These are phyloP conservation scores for Sugiyamaella chiloensis DNA, from an alignment of 805 yeast species.

Conservation along the genomic window DNA sequence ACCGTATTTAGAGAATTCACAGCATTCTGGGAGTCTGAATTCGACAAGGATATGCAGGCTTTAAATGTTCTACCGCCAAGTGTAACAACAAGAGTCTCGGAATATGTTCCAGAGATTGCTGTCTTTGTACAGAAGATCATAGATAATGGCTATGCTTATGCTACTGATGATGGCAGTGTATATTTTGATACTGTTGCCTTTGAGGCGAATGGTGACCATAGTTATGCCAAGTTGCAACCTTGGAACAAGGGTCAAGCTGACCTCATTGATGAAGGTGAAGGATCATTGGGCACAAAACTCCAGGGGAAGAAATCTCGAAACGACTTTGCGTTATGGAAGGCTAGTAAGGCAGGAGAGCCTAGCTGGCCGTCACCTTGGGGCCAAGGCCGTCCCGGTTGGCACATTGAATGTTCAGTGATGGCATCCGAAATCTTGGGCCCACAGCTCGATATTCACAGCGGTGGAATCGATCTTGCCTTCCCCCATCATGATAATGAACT, in stretches of 20 bases:
- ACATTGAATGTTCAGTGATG: conserved; percentile 98
- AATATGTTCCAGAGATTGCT: conserved; percentile 90
- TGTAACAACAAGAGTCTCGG: conserved; percentile 90
- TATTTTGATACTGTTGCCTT: conserved; percentile 87
- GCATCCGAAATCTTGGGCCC: conserved; percentile 84
- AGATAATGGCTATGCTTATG: conserved; percentile 77
- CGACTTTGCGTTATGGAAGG: conserved; percentile 96
- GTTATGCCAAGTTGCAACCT: conserved; percentile 94
- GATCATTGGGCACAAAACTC: conserved; percentile 58
- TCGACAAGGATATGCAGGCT: conserved; percentile 77
- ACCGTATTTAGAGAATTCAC: conserved; percentile 77
- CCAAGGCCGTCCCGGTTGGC: conserved; percentile 98
- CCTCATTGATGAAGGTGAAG: conserved; percentile 92
- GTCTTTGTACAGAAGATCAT: conserved; percentile 73
- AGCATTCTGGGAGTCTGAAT: conserved; percentile 84
- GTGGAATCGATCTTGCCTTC: conserved; percentile 95
- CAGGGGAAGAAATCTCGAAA: conserved; percentile 67
- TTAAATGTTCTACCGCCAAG: conserved; percentile 84
- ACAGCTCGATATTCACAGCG: conserved; percentile 89
- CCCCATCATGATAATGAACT: conserved; percentile 99
- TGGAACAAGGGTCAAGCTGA: conserved; percentile 92
- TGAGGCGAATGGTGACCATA: conserved; percentile 68
- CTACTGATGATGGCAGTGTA: conserved; percentile 86
- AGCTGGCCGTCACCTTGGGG: conserved; percentile 97
- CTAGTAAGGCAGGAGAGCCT: conserved; percentile 96